These are phyloP conservation scores for Drechslerella stenobrocha DNA, from an alignment of 2,329 filamentous ascomycete genomes.

Conservation along the genomic window DNA sequence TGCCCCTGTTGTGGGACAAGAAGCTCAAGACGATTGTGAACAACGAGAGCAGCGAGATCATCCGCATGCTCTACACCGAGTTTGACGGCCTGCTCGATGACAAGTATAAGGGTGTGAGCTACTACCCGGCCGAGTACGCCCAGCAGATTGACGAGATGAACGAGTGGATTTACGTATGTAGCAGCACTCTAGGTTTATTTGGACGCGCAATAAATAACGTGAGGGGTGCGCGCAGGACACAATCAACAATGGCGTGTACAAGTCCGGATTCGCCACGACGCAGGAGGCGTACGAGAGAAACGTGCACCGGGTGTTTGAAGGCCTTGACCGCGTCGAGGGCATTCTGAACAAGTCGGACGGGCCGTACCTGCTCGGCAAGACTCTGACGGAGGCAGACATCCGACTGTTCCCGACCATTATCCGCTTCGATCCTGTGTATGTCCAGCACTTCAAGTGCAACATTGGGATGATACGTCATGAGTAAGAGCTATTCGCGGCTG, in stretches of 20 bases:
- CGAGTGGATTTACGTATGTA: slow-evolving; percentile 71
- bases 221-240: slow-evolving; percentile 55
- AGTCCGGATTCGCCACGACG: slow-evolving; percentile 75
- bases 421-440: slow-evolving; percentile 75
- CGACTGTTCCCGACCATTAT: slow-evolving; percentile 73
- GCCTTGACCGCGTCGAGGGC: slow-evolving; percentile 74
- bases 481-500: slow-evolving; percentile 55
- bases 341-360: slow-evolving; percentile 61
- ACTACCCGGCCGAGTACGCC: slow-evolving; percentile 70
- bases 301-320: slow-evolving; percentile 71
- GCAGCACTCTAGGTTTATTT: no score
- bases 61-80: slow-evolving; percentile 81
- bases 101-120: slow-evolving; percentile 64
- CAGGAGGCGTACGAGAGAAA: slow-evolving; percentile 80
- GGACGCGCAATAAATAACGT: background rate
- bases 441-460: slow-evolving; percentile 81
- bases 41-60: slow-evolving; percentile 91
- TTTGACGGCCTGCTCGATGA: slow-evolving; percentile 73
- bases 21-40: slow-evolving; percentile 75
- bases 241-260: slow-evolving; percentile 71
- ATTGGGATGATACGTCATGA: slow-evolving; percentile 66
- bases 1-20: slow-evolving; percentile 83
- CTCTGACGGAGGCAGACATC: slow-evolving; percentile 80
- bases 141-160: slow-evolving; percentile 74
- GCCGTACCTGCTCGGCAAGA: slow-evolving; percentile 74